Base-by-base conservation (phyloP, 1,284 basidiomycete species). In the Ustilago bromivora region DNA sequence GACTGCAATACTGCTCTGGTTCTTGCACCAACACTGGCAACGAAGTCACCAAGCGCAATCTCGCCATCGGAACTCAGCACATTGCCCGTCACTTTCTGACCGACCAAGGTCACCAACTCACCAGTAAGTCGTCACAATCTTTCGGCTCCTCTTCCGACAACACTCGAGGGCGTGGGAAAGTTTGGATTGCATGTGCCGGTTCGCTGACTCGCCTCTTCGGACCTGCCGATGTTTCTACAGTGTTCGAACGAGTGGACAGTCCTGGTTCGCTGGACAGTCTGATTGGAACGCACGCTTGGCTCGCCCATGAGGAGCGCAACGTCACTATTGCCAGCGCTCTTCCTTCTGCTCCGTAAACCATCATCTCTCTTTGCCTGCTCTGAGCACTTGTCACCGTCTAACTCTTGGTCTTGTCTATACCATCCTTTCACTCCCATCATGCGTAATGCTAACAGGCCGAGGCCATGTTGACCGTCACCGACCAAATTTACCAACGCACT, bases 11-110 rank as follows among this genome's bases (percentile, higher is more conserved):
- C 65, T 80, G 79, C 56, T 12, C 28, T 17, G 71, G 71, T 1
- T 58, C 49, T n/a, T 81, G 79, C 66, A 46, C 32, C 38, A 78
- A 81, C 52, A 64, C 62, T 3, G 79, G 79, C 38, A 80, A 81
- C 59, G 68, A 81, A 36, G 19, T 81, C 41, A 53, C 73, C 43
- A 54, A 54, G 34, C 51, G 71, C 17, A 49, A 23, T 23, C 47
- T 28, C 19, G 60, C 56, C 15, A 55, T 62, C 34, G 71, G 54
- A 7, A 15, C 51, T 5, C 75, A 77, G 57, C 59, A 70, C 41
- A 43, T 19, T 31, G 32, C 36, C 17, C 53, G 79, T 3, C 3
- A 66, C 19, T 80, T 81, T 28, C 12, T 68, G 9, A 71, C 71
- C n/a, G 59, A 66, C 34, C 75, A 80, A 32, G 78, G 78, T 3